Conservation (phyloP, 805 yeast genomes). For the Yueomyces sinensis region DNA sequence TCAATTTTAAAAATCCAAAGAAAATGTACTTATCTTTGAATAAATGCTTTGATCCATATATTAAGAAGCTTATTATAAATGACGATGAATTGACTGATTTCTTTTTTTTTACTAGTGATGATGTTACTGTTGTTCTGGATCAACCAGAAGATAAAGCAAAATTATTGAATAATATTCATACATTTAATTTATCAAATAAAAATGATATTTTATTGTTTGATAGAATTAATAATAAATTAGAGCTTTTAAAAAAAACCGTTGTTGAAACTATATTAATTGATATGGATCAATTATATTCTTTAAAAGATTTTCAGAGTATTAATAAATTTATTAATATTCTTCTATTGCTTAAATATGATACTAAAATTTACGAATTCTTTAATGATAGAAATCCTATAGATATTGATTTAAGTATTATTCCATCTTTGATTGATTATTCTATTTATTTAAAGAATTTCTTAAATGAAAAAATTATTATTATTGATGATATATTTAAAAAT, state of each 20-base stretch:
- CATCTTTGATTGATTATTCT: not conserved
- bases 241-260: conserved; percentile 39
- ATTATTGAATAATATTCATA: conserved; percentile 10
- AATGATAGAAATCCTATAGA: conserved; percentile 16
- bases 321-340: conserved; percentile 22
- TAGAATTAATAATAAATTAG: conserved; percentile 10
- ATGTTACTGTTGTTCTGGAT: too few relatives aligned
- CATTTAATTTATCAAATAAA: conserved; percentile 11
- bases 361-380: conserved; percentile 28
- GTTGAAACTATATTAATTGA: conserved; percentile 60
- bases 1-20: conserved; percentile 6
- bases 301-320: conserved; percentile 29
- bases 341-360: conserved; percentile 27
- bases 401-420: not conserved
- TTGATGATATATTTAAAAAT: conserved; percentile 27
- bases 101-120: conserved; percentile 8
- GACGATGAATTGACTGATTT: conserved; percentile 13
- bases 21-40: conserved; percentile 7
- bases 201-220: conserved; percentile 10
- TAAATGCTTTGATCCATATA: conserved; percentile 10
- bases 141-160: conserved; percentile 19
- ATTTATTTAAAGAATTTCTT: conserved; percentile 13
- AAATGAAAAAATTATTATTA: conserved; percentile 23
- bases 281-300: conserved; percentile 43
- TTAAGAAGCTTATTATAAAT: conserved; percentile 12